phyloP scores from a whole-genome alignment of 2,329 filamentous ascomycete species.

The Xylaria digitata region DNA sequence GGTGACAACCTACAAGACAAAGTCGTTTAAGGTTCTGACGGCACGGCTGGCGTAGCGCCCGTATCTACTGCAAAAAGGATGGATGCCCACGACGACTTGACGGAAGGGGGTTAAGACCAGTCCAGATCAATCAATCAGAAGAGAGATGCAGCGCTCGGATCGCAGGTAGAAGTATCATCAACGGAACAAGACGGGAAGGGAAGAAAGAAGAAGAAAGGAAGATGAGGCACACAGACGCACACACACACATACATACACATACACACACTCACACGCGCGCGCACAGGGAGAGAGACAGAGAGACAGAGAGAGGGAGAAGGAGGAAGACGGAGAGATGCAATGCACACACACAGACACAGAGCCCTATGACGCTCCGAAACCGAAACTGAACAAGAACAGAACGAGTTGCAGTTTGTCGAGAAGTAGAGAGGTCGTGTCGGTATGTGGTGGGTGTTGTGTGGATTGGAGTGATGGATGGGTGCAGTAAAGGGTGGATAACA shows the following conservation, averaged over 20 bases:
- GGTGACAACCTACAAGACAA: conserved; percentile 21
- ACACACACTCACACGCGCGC: background rate
- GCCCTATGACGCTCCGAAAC: conserved; percentile 24
- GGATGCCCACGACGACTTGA: conserved; percentile 19
- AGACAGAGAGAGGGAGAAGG: background rate
- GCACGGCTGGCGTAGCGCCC: conserved; percentile 27
- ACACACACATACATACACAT: conserved; percentile 1
- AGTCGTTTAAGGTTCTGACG: conserved; percentile 32
- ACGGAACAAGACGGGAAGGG: conserved; percentile 26
- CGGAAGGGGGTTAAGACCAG: conserved; percentile 9
- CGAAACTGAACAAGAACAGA: conserved; percentile 16
- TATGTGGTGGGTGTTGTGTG: conserved; percentile 22
- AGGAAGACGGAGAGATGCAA: background rate
- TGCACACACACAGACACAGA: conserved; percentile 4
- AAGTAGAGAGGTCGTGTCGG: background rate
- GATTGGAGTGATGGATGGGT: conserved; percentile 3
- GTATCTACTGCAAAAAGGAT: conserved; percentile 25
- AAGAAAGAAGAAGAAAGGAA: background rate
- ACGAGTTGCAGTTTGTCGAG: conserved; percentile 9
- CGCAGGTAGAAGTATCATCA: conserved; percentile 30
- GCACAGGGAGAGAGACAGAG: background rate
- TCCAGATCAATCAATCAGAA: conserved; percentile 27
- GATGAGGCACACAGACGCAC: conserved; percentile 13
- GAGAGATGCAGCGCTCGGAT: conserved; percentile 36
- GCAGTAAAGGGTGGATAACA: conserved; percentile 2